Percentiles rank a stretch among this genome's conserved stretches.
phyloP scores from a whole-genome alignment of 1,139 yeast genomes.

The Candida anutae region DNA sequence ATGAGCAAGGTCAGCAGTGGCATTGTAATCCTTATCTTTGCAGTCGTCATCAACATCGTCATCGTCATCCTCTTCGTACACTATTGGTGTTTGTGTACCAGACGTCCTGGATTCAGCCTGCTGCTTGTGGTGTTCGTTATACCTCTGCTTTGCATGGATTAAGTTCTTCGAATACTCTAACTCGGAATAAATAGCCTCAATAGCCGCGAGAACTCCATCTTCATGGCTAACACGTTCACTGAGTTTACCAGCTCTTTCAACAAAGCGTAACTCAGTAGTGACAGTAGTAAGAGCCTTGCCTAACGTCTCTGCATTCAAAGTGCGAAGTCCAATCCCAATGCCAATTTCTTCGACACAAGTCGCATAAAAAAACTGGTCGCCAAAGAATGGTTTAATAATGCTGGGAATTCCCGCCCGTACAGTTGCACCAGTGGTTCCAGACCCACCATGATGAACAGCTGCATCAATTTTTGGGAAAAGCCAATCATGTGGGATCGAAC shows the following conservation, averaged over 20 bases:
- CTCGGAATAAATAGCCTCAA: slow-evolving; percentile 68
- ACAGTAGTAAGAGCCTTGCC: slow-evolving; percentile 62
- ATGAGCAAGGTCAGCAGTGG: slow-evolving; percentile 3
- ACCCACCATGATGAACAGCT: slow-evolving; percentile 96
- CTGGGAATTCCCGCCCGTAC: slow-evolving; percentile 83
- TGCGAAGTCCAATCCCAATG: slow-evolving; percentile 68
- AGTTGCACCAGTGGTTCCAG: slow-evolving; percentile 95
- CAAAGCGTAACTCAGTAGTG: slow-evolving; percentile 59
- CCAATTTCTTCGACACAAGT: slow-evolving; percentile 82
- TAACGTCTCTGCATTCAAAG: slow-evolving; percentile 56
- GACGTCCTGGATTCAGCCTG: slow-evolving; percentile 11
- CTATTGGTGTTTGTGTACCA: slow-evolving; percentile 23
- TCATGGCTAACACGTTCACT: slow-evolving; percentile 61
- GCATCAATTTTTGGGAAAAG: slow-evolving; percentile 82
- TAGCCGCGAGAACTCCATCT: slow-evolving; percentile 73
- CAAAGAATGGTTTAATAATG: slow-evolving; percentile 88
- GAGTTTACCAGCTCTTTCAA: slow-evolving; percentile 53
- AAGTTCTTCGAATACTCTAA: slow-evolving; percentile 65
- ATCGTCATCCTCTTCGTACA: slow-evolving; percentile 13
- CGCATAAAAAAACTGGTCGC: slow-evolving; percentile 92
- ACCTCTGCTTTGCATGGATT: slow-evolving; percentile 23
- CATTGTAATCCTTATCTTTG: slow-evolving; percentile 3
- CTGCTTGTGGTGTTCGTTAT: slow-evolving; percentile 15
- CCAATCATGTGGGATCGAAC: slow-evolving; percentile 90
- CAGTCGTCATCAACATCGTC: slow-evolving; percentile 7